A percentile compares a stretch with the other conserved stretches of the same genome.
Evolutionary conservation across 2,329 filamentous ascomycete species (phyloP).

Genomic region (Colletotrichum sp.): DNA sequence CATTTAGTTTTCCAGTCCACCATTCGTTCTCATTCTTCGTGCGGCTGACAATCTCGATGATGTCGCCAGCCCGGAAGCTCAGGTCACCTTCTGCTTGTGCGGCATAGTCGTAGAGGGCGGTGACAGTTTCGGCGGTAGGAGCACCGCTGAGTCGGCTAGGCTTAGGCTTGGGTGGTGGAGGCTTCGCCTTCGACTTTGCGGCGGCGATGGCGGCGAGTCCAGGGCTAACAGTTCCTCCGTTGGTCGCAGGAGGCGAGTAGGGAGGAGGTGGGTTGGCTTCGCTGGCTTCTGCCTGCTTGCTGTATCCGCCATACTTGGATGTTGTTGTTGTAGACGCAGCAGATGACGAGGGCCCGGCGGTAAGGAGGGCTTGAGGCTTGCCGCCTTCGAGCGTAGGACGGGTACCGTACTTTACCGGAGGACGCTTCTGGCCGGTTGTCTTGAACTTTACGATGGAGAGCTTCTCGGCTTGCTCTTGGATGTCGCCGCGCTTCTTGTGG

Average conservation of each 20-base stretch:
- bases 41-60: slow-evolving; percentile 84
- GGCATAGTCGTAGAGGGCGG: slow-evolving; percentile 94
- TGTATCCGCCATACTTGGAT: slow-evolving; percentile 39
- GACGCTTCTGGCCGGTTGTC: slow-evolving; percentile 74
- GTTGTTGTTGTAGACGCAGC: slow-evolving; percentile 23
- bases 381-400: slow-evolving; percentile 57
- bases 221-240: slow-evolving; percentile 35
- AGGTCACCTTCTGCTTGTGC: slow-evolving; percentile 94
- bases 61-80: slow-evolving; percentile 85
- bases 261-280: slow-evolving; percentile 71
- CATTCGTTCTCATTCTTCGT: slow-evolving; percentile 96
- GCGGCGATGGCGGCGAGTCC: slow-evolving; percentile 54
- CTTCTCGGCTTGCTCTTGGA: slow-evolving; percentile 83
- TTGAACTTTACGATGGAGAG: slow-evolving; percentile 91
- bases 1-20: slow-evolving; percentile 87
- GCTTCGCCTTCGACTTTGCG: slow-evolving; percentile 71
- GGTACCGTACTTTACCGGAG: slow-evolving; percentile 59
- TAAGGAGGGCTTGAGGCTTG: slow-evolving; percentile 57
- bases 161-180: slow-evolving; percentile 78
- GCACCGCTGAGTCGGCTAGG: slow-evolving; percentile 73
- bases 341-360: slow-evolving; percentile 49
- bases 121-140: slow-evolving; percentile 77
- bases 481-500: slow-evolving; percentile 84
- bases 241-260: slow-evolving; percentile 59
- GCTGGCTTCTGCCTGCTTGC: slow-evolving; percentile 44